phyloP scores from a whole-genome alignment of 1,284 basidiomycete species.

The Malassezia pachydermatis region DNA sequence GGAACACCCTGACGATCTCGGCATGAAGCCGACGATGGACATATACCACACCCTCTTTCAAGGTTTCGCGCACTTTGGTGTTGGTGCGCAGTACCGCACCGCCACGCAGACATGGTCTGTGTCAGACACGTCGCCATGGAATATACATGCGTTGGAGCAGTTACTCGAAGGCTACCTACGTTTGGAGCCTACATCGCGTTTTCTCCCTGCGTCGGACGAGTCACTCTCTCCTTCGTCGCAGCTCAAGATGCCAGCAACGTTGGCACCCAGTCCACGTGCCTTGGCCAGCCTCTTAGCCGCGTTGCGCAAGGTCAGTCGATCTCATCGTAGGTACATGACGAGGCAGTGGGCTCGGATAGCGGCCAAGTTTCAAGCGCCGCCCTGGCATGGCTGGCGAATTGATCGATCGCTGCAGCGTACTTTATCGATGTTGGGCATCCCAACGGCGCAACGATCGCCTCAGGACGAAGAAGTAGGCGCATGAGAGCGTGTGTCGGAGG shows the following conservation, averaged over 20 bases:
- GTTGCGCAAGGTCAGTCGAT: constrained; percentile 9
- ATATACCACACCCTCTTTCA: constrained; percentile 14
- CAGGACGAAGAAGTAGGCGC: neutral
- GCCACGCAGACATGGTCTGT: neutral
- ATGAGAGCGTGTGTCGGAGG: neutral
- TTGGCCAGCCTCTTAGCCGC: constrained; percentile 12
- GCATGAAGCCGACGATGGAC: neutral
- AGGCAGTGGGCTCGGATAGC: constrained; percentile 13
- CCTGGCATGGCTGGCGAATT: constrained; percentile 10
- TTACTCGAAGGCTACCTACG: constrained; percentile 17
- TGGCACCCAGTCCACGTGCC: constrained; percentile 9
- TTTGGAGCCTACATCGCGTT: constrained; percentile 4
- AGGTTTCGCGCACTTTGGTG: constrained; percentile 11
- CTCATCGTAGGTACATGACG: constrained; percentile 2
- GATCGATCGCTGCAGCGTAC: neutral
- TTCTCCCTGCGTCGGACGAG: too few species aligned
- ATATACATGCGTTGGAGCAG: constrained; percentile 4
- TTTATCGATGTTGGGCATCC: neutral
- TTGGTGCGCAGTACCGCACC: neutral
- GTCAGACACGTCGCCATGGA: neutral
- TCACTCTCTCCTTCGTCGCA: too few species aligned
- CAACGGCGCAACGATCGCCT: neutral
- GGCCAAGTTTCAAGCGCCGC: constrained; percentile 11
- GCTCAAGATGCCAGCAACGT: neutral
- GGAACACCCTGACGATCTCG: too few species aligned